Conservation (phyloP, 495 filamentous ascomycete genomes). For the Collariella sp. region DNA sequence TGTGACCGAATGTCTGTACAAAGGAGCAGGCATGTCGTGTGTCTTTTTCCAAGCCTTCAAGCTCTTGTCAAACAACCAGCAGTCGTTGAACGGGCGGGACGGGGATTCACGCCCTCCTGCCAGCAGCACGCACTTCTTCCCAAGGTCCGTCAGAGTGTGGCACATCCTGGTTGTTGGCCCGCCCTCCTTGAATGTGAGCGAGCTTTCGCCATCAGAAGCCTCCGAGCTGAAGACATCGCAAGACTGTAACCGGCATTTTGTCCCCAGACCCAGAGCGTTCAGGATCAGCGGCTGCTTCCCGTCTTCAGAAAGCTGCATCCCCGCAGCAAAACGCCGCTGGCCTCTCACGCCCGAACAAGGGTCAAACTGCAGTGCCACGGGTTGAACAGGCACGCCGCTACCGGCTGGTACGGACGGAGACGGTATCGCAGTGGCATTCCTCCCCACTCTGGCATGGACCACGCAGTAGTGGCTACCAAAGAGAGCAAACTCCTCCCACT, state of each 20-base stretch:
- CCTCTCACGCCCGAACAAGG: constrained; percentile 28
- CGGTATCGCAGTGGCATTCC: not conserved
- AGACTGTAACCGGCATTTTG: constrained; percentile 49
- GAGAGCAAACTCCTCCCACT: constrained; percentile 91
- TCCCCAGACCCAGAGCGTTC: constrained; percentile 53
- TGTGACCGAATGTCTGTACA: constrained; percentile 67
- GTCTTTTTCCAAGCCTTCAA: constrained; percentile 48
- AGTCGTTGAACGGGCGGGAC: constrained; percentile 53
- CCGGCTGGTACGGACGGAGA: not conserved
- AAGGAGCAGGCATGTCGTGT: constrained; percentile 51
- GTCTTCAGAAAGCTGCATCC: constrained; percentile 15
- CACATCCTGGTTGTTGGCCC: constrained; percentile 57
- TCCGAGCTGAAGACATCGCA: constrained; percentile 49
- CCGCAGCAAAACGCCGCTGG: constrained; percentile 36
- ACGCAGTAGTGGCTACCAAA: constrained; percentile 84
- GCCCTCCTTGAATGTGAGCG: constrained; percentile 22
- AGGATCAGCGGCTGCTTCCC: constrained; percentile 20
- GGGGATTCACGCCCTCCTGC: constrained; percentile 77
- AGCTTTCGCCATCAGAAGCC: not conserved
- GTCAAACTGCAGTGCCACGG: constrained; percentile 17
- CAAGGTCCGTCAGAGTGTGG: constrained; percentile 60
- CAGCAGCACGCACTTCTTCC: constrained; percentile 45
- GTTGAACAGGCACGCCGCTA: not conserved
- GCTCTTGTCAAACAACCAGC: constrained; percentile 56
- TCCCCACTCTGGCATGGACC: constrained; percentile 47